Base-by-base conservation (phyloP, 352 stramenopile species). In the Bremia lactucae region DNA sequence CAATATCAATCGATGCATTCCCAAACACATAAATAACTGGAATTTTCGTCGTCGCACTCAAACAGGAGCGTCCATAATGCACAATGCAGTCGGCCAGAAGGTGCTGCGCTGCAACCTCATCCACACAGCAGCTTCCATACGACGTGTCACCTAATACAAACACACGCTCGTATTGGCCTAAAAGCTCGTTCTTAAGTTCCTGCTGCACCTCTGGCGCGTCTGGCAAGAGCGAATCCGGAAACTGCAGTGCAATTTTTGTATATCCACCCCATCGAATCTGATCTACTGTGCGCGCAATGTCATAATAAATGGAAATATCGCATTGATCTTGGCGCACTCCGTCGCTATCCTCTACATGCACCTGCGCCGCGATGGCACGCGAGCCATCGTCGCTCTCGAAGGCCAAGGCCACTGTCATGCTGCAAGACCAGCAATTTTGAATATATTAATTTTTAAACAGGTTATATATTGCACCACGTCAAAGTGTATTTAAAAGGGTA, bases 121-220 rank as follows among this genome's bases (percentile, higher is more conserved):
- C 94, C 25, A 97, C 90, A 59, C 93, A 98, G 69, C 93, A 98
- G 43, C 83, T 94, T 29, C 83, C 90, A 52, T 97, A 97, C 16
- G 91, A 97, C 6, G 94, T 97, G 59, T 98, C 94, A 15, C 94
- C 94, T 10, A 98, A 60, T 19, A 97, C 74, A 49, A 98, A 98
- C 15, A 98, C 69, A 24, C 75, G 75, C 40, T 84, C 59, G 48
- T 59, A 68, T 49, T 83, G 57, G 9, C 58, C 51, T 6, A 53
- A 35, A 4, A 76, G 52, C 8, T 60, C 38, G 19, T 73, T 50
- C 50, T 75, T 83, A 2, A 92, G 59, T 41, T 78, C 57, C 41
- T 81, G 59, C 49, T 97, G 87, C 47, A 98, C 69, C 22, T 79
- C 66, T 6, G 83, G 54, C 18, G 91, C 82, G 53, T 97, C 87